phyloP scores from a whole-genome alignment of 2,329 filamentous ascomycete species.

The Diplodia intermedia region DNA sequence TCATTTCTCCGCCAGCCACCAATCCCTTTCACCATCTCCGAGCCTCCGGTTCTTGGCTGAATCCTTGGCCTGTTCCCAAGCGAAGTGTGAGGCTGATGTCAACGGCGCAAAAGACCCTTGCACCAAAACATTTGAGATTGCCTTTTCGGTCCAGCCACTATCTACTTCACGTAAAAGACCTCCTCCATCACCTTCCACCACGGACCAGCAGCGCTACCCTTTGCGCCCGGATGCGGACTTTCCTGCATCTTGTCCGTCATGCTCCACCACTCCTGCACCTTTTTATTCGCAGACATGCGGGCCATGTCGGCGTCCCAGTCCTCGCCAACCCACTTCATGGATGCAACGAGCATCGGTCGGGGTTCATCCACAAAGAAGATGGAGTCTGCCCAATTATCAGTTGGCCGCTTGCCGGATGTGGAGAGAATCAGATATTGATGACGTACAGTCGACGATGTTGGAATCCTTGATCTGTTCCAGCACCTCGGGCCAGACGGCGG shows the following conservation, averaged over 20 bases:
- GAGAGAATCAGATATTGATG: background rate
- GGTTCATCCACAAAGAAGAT: constrained; percentile 71
- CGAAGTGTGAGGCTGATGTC: constrained; percentile 1
- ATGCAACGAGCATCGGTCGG: constrained; percentile 70
- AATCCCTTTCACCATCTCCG: background rate
- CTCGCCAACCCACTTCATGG: constrained; percentile 79
- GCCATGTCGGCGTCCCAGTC: constrained; percentile 78
- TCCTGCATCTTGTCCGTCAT: constrained; percentile 81
- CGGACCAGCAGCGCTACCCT: constrained; percentile 64
- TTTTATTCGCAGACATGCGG: constrained; percentile 73
- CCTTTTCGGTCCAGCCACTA: background rate
- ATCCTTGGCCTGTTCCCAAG: background rate
- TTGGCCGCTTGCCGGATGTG: background rate
- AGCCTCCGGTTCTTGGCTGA: constrained; percentile 6
- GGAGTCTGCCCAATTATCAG: constrained; percentile 60
- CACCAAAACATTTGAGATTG: background rate
- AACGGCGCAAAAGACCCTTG: background rate
- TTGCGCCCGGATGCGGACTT: constrained; percentile 64
- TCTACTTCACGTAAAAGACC: constrained; percentile 60
- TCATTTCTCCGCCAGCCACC: constrained; percentile 24
- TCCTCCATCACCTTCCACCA: constrained; percentile 76
- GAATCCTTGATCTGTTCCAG: constrained; percentile 76
- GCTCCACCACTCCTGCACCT: constrained; percentile 79
- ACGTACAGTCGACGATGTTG: constrained; percentile 74
- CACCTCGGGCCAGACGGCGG: constrained; percentile 78